Percentiles rank a stretch among this genome's conserved stretches.
phyloP scores from a whole-genome alignment of 75 land plant genomes.

The Chamaecyparis obtusa region DNA sequence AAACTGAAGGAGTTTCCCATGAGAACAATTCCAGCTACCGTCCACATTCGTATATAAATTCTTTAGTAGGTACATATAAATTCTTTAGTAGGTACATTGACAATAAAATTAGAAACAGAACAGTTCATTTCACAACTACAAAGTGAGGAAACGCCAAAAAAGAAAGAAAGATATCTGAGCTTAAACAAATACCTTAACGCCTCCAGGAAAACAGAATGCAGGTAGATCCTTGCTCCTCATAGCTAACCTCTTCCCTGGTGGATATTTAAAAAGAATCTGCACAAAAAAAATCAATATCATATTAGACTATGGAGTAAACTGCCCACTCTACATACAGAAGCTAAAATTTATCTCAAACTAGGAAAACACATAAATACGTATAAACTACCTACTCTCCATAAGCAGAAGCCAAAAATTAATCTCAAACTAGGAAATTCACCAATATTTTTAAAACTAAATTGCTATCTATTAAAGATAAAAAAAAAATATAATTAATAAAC shows the following conservation, averaged over 20 bases:
- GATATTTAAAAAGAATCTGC: constrained; percentile 94
- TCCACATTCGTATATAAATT: neutral
- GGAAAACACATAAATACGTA: neutral
- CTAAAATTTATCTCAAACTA: neutral
- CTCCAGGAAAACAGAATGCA: constrained; percentile 92
- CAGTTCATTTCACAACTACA: neutral
- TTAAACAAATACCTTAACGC: constrained; percentile 68
- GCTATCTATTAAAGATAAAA: neutral
- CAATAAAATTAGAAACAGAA: neutral
- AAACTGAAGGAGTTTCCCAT: neutral
- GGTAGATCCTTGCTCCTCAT: constrained; percentile 75
- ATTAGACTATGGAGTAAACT: neutral
- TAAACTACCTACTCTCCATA: neutral
- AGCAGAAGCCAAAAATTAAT: neutral
- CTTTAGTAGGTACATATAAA: neutral
- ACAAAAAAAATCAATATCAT: neutral
- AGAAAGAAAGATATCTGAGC: neutral
- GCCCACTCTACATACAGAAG: neutral
- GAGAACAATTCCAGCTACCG: neutral
- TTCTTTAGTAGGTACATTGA: neutral
- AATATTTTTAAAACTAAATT: neutral
- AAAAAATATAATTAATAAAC: neutral
- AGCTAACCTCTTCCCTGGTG: constrained; percentile 79
- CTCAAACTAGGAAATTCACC: neutral
- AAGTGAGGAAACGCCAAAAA: neutral